Base-by-base conservation (phyloP, 805 yeast genomes). In the Monosporozyma servazzii region DNA sequence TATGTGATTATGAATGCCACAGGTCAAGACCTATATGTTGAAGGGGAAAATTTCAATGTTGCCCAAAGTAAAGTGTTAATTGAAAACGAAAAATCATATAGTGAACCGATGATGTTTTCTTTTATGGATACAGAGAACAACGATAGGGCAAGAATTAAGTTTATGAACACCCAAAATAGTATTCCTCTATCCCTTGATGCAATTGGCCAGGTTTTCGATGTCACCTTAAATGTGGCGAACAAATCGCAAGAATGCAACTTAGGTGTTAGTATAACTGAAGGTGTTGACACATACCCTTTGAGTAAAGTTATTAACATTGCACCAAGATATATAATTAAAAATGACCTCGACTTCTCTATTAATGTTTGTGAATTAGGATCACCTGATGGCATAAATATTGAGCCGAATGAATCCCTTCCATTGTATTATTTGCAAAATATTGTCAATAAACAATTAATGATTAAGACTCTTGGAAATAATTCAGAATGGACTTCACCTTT, bases 401-500 rank as follows among this genome's bases (percentile, higher is more conserved):
- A 68, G 1, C 68, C 84, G 0, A 73, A 74, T 1, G 72, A 71
- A 18, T 64, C 79, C 3, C 53, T 71, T 0, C 89, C 96, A 0
- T 65, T 88, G 18, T 86, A 84, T 62, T 81, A 78, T 25, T 70
- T 89, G 68, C 71, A 80, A 20, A 65, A 65, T 42, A 66, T 73
- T 2, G 72, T 75, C 1, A 72, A 75, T 45, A 87, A 85, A 59
- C 86, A 84, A 58, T 61, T 89, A 31, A 67, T 77, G 57, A 56
- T 86, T 20, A 78, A 84, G 48, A 80, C 82, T 53, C 64, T 78
- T 6, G 84, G 82, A 5, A 69, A 76, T 5, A 73, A 75, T 8
- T 71, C 82, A 1, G 73, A 76, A 30, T 88, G 96, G 95, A 86
- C 97, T 0, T 82, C 96, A 0, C 95, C 98, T 1, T 88, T 95